These are phyloP conservation scores for Boletus insuetus DNA, from an alignment of 768 basidiomycete species.

Conservation along the genomic window DNA sequence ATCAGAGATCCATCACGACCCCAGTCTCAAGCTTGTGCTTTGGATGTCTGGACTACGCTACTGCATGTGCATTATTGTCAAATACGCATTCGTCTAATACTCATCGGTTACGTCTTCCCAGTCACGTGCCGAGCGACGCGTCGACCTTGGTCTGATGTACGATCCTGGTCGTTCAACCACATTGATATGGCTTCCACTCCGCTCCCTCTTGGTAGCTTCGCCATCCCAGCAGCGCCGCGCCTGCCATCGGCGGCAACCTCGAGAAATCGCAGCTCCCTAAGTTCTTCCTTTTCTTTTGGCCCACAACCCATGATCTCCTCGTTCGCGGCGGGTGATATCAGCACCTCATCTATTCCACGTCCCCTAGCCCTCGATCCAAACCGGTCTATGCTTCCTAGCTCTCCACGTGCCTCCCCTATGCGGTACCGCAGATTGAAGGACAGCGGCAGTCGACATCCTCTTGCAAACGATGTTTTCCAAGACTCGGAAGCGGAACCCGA, in stretches of 20 bases:
- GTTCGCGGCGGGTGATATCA: slow-evolving; percentile 62
- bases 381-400: slow-evolving; percentile 70
- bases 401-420: slow-evolving; percentile 69
- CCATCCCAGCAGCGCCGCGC: slow-evolving; percentile 47
- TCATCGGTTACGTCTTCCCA: neutral
- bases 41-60: neutral
- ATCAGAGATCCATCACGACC: slow-evolving; percentile 22
- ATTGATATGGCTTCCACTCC: slow-evolving; percentile 42
- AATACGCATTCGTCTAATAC: neutral
- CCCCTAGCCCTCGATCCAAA: slow-evolving; percentile 77
- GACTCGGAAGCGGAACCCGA: slow-evolving; percentile 60
- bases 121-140: slow-evolving; percentile 24
- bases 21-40: neutral
- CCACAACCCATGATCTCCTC: slow-evolving; percentile 75
- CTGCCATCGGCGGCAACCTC: slow-evolving; percentile 53
- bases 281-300: slow-evolving; percentile 81
- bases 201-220: slow-evolving; percentile 43
- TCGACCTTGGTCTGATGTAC: neutral
- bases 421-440: slow-evolving; percentile 54
- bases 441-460: slow-evolving; percentile 59
- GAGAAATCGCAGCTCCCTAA: slow-evolving; percentile 65
- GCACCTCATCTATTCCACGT: slow-evolving; percentile 52
- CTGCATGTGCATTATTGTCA: slow-evolving; percentile 1
- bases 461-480: slow-evolving; percentile 77
- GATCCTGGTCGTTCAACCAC: neutral